These are phyloP conservation scores for sunflower (Helianthus annuus) DNA, from an alignment of 129 eudicot genomes.

Conservation along the genomic window HanXRQr2.0-SUNRISE NC_035449.2:4258697-4259196, in stretches of 20 bases:
- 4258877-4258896: slow-evolving; percentile 76
- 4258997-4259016: slow-evolving; percentile 72
- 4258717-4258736: neutral
- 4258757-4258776: slow-evolving; percentile 86
- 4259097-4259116: neutral
- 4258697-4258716: neutral
- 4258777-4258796: slow-evolving; percentile 87
- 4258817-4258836: slow-evolving; percentile 83
- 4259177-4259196: slow-evolving; percentile 82
- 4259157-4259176: slow-evolving; percentile 65
- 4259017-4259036: neutral
- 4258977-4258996: slow-evolving; percentile 79
- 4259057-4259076: neutral
- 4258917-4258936: slow-evolving; percentile 43
- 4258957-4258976: slow-evolving; percentile 78
- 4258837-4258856: slow-evolving; percentile 80
- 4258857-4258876: slow-evolving; percentile 71
- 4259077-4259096: slow-evolving; percentile 7
- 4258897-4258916: slow-evolving; percentile 75
- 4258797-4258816: slow-evolving; percentile 77
- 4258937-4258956: slow-evolving; percentile 67
- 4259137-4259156: slow-evolving; percentile 80
- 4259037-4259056: neutral
- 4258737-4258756: slow-evolving; percentile 43
- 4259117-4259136: slow-evolving; percentile 71